Percentiles rank a stretch among this genome's conserved stretches.
These are phyloP conservation scores for Cenchrus fungigraminus DNA, from an alignment of 176 grass and related monocot genomes.

Conservation along the genomic window DNA sequence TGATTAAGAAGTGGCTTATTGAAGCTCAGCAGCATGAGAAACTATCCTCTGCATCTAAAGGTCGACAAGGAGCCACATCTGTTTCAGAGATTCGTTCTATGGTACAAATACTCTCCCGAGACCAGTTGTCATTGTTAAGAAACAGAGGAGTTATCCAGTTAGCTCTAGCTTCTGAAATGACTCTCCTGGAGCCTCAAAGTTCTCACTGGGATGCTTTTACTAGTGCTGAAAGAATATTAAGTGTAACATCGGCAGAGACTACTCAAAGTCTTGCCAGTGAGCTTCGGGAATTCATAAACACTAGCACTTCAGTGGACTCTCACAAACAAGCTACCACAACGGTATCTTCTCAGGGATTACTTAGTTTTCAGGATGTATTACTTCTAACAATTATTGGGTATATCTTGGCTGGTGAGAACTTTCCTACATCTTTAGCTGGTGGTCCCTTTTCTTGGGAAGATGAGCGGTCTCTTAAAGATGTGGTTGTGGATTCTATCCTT, in stretches of 20 bases:
- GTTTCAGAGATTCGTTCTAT: conserved; percentile 71
- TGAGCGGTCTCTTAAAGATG: conserved; percentile 88
- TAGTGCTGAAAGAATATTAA: conserved; percentile 91
- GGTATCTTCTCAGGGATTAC: conserved; percentile 57
- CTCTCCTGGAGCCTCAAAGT: conserved; percentile 65
- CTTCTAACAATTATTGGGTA: conserved; percentile 88
- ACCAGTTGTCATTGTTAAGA: conserved; percentile 73
- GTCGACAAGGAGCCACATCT: conserved; percentile 51
- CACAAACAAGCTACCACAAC: conserved; percentile 54
- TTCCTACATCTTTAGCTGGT: conserved; percentile 80
- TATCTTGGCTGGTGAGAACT: conserved; percentile 93
- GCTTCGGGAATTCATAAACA: conserved; percentile 97
- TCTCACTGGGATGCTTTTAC: conserved; percentile 88
- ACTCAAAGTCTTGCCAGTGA: conserved; percentile 92
- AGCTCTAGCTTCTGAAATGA: conserved; percentile 75
- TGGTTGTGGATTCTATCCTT: conserved; percentile 85
- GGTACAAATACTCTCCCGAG: conserved; percentile 65
- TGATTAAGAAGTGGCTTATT: conserved; percentile 93
- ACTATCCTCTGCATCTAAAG: conserved; percentile 62
- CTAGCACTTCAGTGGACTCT: conserved; percentile 68
- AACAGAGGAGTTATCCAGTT: conserved; percentile 80
- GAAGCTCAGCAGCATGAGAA: conserved; percentile 81
- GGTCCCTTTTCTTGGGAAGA: conserved; percentile 98
- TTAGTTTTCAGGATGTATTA: conserved; percentile 86
- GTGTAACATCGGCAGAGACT: conserved; percentile 81